Percentiles rank a stretch among this genome's conserved stretches.
phyloP scores from a whole-genome alignment of 345 rosid species.

The Rubroshorea leprosula region DNA sequence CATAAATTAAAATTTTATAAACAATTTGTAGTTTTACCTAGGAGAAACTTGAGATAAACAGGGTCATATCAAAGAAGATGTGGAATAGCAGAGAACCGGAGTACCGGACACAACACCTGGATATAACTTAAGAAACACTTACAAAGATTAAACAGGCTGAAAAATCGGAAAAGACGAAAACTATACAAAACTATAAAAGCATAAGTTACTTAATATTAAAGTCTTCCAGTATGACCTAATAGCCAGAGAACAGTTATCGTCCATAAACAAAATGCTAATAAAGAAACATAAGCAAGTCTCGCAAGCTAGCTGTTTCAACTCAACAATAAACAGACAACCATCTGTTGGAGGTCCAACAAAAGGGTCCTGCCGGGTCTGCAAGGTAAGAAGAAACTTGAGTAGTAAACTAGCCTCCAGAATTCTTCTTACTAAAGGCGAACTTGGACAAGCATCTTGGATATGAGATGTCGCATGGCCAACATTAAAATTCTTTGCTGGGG shows the following conservation, averaged over 20 bases:
- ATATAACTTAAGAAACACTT: background rate
- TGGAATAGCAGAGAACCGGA: too few relatives aligned
- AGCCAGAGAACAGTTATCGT: constrained; percentile 15
- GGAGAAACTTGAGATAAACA: too few relatives aligned
- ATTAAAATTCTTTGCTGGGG: constrained; percentile 31
- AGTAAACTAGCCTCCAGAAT: constrained; percentile 33
- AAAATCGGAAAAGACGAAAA: background rate
- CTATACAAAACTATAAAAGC: constrained; percentile 6
- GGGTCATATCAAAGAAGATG: too few relatives aligned
- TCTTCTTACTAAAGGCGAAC: constrained; percentile 31
- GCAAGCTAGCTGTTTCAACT: constrained; percentile 32
- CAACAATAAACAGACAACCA: constrained; percentile 32
- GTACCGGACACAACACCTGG: too few relatives aligned
- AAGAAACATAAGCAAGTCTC: constrained; percentile 34
- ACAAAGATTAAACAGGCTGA: constrained; percentile 12
- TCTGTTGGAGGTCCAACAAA: constrained; percentile 38
- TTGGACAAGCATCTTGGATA: constrained; percentile 24
- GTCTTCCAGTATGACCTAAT: constrained; percentile 14
- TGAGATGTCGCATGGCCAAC: constrained; percentile 20
- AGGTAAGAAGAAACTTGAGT: constrained; percentile 29
- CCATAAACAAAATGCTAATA: constrained; percentile 20
- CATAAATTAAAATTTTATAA: too few relatives aligned
- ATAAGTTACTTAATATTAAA: constrained; percentile 17
- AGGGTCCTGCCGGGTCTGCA: constrained; percentile 32
- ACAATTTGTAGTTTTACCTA: too few relatives aligned